phyloP scores from a whole-genome alignment of 2,329 filamentous ascomycete species.

The Triangularia setosa region DNA sequence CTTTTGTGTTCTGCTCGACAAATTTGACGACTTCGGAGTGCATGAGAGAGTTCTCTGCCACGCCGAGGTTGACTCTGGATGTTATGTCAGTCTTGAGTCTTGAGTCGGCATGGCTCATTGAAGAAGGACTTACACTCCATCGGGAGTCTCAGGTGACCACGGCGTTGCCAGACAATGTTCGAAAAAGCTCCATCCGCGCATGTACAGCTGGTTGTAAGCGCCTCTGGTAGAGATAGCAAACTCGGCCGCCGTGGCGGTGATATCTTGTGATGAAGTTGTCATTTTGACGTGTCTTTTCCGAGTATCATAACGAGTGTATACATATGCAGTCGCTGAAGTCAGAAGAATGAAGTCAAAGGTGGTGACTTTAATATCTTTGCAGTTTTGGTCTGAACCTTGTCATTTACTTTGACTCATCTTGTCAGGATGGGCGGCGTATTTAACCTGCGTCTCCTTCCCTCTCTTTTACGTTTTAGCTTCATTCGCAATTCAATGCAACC shows the following conservation, averaged over 20 bases:
- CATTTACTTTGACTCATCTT: not conserved
- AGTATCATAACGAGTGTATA: not conserved
- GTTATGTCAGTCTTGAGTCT: not conserved
- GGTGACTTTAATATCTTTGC: not conserved
- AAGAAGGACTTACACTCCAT: conserved; percentile 15
- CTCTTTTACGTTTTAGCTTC: not conserved
- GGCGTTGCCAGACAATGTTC: conserved; percentile 23
- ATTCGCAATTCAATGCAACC: not conserved
- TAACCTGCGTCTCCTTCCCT: not conserved
- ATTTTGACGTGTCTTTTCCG: not conserved
- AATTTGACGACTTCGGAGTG: conserved; percentile 22
- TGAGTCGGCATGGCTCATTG: not conserved
- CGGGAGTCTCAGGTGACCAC: conserved; percentile 22
- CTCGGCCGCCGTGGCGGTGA: not conserved
- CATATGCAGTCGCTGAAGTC: not conserved
- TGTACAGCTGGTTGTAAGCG: conserved; percentile 16
- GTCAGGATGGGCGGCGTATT: not conserved
- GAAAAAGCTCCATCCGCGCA: conserved; percentile 20
- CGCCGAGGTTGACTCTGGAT: conserved; percentile 22
- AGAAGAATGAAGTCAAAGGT: not conserved
- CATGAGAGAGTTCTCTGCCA: conserved; percentile 27
- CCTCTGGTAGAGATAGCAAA: not conserved
- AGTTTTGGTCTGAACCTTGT: not conserved
- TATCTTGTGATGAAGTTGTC: not conserved
- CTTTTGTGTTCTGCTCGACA: conserved; percentile 11